Conservation (phyloP, 805 yeast species). For the Komagataella pastoris region DNA sequence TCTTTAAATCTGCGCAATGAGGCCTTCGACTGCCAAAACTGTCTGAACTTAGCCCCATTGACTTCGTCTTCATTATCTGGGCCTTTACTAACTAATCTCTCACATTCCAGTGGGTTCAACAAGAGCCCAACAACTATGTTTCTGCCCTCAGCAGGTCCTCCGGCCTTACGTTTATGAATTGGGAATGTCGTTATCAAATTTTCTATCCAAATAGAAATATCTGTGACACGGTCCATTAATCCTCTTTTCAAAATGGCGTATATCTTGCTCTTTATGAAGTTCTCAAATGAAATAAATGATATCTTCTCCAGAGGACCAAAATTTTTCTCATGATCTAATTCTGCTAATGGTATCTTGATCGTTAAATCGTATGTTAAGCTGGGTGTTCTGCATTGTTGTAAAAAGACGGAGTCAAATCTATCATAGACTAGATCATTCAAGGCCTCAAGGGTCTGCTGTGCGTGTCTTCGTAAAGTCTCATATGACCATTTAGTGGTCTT, state of each 20-base stretch:
- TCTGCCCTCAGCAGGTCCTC: conserved; percentile 12
- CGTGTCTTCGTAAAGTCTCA: conserved; percentile 45
- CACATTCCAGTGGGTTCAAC: conserved; percentile 60
- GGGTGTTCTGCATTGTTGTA: conserved; percentile 41
- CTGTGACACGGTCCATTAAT: conserved; percentile 33
- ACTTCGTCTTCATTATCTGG: conserved; percentile 53
- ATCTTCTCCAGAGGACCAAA: conserved; percentile 66
- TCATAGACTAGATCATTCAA: conserved; percentile 74
- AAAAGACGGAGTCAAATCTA: conserved; percentile 66
- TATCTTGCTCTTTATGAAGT: conserved; percentile 48
- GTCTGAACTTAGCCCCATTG: conserved; percentile 51
- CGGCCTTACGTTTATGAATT: conserved; percentile 10
- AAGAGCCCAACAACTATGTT: conserved; percentile 45
- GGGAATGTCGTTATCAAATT: conserved; percentile 1
- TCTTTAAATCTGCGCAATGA: conserved; percentile 87
- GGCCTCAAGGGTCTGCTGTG: conserved; percentile 51
- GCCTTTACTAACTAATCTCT: conserved; percentile 76
- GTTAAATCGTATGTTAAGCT: conserved; percentile 55
- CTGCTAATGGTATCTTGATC: conserved; percentile 36
- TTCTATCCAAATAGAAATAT: conserved; percentile 20
- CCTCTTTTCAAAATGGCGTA: conserved; percentile 43
- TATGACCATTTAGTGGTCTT: conserved; percentile 67
- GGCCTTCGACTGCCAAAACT: conserved; percentile 83
- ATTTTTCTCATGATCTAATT: conserved; percentile 23
- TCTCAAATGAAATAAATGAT: conserved; percentile 56